These are phyloP conservation scores for Scheffersomyces coipomensis DNA, from an alignment of 805 yeast genomes.

Conservation along the genomic window DNA sequence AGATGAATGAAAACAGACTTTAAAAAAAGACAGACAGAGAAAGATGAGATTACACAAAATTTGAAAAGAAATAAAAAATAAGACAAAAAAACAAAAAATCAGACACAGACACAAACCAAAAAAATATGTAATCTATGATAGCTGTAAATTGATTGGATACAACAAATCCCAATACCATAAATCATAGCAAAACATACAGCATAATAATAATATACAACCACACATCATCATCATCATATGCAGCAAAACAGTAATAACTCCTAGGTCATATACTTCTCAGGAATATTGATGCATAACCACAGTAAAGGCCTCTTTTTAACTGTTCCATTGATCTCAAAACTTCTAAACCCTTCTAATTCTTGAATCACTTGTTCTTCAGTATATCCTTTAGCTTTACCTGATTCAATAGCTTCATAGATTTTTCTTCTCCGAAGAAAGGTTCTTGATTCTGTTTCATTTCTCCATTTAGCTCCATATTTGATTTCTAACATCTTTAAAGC, in stretches of 20 bases:
- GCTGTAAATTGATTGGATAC: background rate
- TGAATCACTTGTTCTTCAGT: conserved; percentile 41
- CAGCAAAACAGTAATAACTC: background rate
- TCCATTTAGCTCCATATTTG: conserved; percentile 54
- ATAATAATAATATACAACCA: too few relatives aligned
- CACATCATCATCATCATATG: too few relatives aligned
- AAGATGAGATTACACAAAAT: too few relatives aligned
- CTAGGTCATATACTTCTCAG: conserved; percentile 14
- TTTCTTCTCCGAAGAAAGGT: conserved; percentile 53
- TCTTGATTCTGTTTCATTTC: conserved; percentile 53
- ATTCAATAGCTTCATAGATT: conserved; percentile 54
- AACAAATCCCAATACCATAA: too few relatives aligned
- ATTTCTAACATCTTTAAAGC: conserved; percentile 49
- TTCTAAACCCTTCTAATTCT: conserved; percentile 46
- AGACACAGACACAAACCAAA: too few relatives aligned
- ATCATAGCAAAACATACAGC: too few relatives aligned
- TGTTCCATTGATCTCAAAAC: conserved; percentile 36
- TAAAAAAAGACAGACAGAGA: too few relatives aligned
- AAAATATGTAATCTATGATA: background rate
- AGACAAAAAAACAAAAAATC: too few relatives aligned
- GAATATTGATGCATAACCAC: conserved; percentile 30
- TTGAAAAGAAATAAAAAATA: too few relatives aligned
- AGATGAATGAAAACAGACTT: too few relatives aligned
- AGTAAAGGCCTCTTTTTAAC: conserved; percentile 31
- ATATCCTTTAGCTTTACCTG: conserved; percentile 45